phyloP scores from a whole-genome alignment of 352 stramenopile species.

The Phytophthora rubi region DNA sequence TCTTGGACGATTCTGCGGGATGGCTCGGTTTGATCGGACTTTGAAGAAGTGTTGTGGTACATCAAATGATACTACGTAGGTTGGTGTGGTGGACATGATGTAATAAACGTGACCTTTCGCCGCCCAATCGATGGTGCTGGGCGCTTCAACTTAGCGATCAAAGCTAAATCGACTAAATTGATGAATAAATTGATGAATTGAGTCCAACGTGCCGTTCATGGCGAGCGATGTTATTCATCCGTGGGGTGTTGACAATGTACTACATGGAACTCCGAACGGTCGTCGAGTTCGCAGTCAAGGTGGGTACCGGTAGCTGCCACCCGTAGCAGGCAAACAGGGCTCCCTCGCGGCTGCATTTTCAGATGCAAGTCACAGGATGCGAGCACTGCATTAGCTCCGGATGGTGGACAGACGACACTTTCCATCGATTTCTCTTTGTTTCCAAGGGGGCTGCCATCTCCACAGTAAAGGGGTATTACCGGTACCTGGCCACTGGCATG shows the following conservation, averaged over 20 bases:
- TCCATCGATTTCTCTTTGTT: slow-evolving; percentile 4
- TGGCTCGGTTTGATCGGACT: slow-evolving; percentile 14
- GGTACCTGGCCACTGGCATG: too few species aligned
- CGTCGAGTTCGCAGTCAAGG: too few species aligned
- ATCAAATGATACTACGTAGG: neutral
- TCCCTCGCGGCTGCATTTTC: neutral
- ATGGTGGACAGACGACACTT: slow-evolving; percentile 5
- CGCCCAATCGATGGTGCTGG: neutral
- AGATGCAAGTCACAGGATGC: neutral
- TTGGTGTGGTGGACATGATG: slow-evolving; percentile 2
- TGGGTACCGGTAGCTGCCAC: too few species aligned
- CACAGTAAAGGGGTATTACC: too few species aligned
- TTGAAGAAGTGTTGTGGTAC: slow-evolving; percentile 11
- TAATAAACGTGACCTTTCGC: neutral
- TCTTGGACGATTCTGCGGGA: slow-evolving; percentile 21
- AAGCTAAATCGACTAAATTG: neutral
- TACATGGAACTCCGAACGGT: too few species aligned
- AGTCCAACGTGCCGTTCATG: too few species aligned
- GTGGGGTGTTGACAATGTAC: too few species aligned
- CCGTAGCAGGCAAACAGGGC: too few species aligned
- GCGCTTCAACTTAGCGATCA: neutral
- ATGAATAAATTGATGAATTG: neutral
- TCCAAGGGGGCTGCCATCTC: neutral
- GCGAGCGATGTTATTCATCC: too few species aligned
- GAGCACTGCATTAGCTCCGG: neutral